Evolutionary conservation across 495 filamentous ascomycete genomes (phyloP).

Genomic region (Tuber aestivum): DNA sequence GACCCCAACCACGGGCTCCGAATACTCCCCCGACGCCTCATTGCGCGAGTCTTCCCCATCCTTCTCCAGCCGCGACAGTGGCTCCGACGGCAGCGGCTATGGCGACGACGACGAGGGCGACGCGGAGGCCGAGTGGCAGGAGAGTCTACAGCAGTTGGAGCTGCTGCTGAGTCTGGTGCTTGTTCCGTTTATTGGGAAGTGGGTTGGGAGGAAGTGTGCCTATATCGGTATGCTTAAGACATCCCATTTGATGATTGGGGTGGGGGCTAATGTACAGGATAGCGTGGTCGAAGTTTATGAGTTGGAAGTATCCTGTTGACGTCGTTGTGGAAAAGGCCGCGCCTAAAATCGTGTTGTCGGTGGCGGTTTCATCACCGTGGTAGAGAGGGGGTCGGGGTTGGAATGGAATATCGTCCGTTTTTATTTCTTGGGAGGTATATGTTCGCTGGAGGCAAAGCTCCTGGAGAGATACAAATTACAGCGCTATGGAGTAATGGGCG

Average conservation of each 20-base stretch:
- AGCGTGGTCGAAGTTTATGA: slow-evolving; percentile 71
- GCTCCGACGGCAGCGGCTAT: slow-evolving; percentile 12
- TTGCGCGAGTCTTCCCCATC: slow-evolving; percentile 22
- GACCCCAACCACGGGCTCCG: slow-evolving; percentile 18
- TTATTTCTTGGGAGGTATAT: background rate
- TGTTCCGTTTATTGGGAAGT: slow-evolving; percentile 89
- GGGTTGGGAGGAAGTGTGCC: slow-evolving; percentile 83
- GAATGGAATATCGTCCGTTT: background rate
- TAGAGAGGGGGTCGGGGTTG: slow-evolving; percentile 2
- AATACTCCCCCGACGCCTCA: slow-evolving; percentile 29
- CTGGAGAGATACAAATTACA: slow-evolving; percentile 1
- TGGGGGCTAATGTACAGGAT: background rate
- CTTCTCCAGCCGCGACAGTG: slow-evolving; percentile 23
- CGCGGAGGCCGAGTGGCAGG: slow-evolving; percentile 89
- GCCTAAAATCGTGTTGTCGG: slow-evolving; percentile 24
- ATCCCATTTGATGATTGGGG: background rate
- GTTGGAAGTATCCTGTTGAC: slow-evolving; percentile 70
- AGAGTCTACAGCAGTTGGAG: slow-evolving; percentile 86
- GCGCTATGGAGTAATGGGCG: slow-evolving; percentile 21
- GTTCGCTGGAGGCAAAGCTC: background rate
- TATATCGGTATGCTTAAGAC: slow-evolving; percentile 76
- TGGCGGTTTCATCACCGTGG: slow-evolving; percentile 23
- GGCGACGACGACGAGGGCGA: slow-evolving; percentile 46
- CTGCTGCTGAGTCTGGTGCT: slow-evolving; percentile 86
- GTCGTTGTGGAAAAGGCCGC: slow-evolving; percentile 52